Percentiles rank a stretch among this genome's conserved stretches.
These are phyloP conservation scores for Acmispon strigosus DNA, from an alignment of 306 rosid species.

Conservation along the genomic window DNA sequence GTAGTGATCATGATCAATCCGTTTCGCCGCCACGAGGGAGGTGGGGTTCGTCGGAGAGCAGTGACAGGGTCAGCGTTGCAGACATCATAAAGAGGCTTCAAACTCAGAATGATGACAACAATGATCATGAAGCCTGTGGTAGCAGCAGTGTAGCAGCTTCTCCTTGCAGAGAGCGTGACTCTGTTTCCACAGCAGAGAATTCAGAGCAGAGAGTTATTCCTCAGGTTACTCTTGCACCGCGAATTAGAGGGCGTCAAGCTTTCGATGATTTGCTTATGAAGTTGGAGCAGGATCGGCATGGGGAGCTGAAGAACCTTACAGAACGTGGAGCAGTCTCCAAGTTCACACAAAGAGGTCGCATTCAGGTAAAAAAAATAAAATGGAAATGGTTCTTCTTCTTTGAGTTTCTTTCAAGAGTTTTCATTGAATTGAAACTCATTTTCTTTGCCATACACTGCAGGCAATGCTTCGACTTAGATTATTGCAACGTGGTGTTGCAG, in stretches of 20 bases:
- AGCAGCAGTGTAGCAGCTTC: constrained; percentile 16
- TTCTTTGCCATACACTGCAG: constrained; percentile 30
- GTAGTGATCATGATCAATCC: constrained; percentile 35
- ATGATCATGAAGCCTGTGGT: constrained; percentile 31
- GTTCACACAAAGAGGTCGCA: constrained; percentile 71
- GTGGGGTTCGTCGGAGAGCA: constrained; percentile 27
- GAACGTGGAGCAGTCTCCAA: constrained; percentile 60
- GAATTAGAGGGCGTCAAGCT: constrained; percentile 74
- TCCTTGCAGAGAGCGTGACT: constrained; percentile 29
- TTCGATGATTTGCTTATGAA: constrained; percentile 60
- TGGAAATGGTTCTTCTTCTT: neutral
- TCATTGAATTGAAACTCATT: neutral
- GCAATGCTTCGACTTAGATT: constrained; percentile 60
- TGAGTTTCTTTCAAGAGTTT: neutral
- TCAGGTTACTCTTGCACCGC: constrained; percentile 24
- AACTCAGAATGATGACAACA: constrained; percentile 35
- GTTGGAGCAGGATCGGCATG: constrained; percentile 53
- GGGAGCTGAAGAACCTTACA: constrained; percentile 47
- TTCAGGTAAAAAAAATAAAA: constrained; percentile 47
- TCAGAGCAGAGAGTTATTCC: constrained; percentile 25
- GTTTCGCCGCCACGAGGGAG: constrained; percentile 16
- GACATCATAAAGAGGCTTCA: constrained; percentile 64
- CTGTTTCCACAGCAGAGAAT: constrained; percentile 11
- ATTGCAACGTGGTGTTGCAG: constrained; percentile 39
- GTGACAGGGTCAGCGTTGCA: constrained; percentile 57